Evolutionary conservation across 116 monocot genomes (phyloP).

Genomic region (Phalaenopsis hybrid): DNA sequence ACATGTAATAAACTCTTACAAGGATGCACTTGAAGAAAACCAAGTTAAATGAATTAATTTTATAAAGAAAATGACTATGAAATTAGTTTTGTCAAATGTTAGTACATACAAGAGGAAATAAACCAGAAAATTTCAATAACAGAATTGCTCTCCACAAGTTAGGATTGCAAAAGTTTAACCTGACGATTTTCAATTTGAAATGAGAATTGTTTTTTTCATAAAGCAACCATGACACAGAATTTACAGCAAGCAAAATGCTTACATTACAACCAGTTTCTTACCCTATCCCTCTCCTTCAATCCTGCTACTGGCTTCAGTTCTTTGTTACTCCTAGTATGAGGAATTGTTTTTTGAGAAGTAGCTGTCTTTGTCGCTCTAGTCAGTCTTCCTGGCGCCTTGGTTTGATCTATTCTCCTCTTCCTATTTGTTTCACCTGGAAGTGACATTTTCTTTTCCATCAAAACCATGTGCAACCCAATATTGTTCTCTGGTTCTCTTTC

Average conservation of each 20-base stretch:
- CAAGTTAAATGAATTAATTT: too few relatives aligned
- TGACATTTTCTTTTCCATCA: slow-evolving; percentile 28
- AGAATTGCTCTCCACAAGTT: not conserved
- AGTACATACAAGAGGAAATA: not conserved
- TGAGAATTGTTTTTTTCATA: not conserved
- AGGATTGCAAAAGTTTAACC: not conserved
- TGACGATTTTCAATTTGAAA: not conserved
- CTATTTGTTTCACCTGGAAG: slow-evolving; percentile 24
- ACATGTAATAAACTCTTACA: too few relatives aligned
- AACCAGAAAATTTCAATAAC: not conserved
- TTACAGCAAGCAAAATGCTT: not conserved
- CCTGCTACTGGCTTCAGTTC: slow-evolving; percentile 27
- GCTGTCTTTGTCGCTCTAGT: slow-evolving; percentile 32
- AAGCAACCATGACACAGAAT: not conserved
- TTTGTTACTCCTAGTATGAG: slow-evolving; percentile 21
- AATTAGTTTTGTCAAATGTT: too few relatives aligned
- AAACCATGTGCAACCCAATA: not conserved
- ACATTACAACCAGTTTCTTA: slow-evolving; percentile 32
- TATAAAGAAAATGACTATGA: too few relatives aligned
- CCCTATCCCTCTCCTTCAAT: slow-evolving; percentile 34
- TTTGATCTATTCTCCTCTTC: slow-evolving; percentile 38
- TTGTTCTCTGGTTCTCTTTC: slow-evolving; percentile 49
- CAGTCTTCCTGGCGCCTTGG: slow-evolving; percentile 42
- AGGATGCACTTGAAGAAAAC: too few relatives aligned
- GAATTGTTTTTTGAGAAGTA: slow-evolving; percentile 15